A percentile compares a stretch with the other conserved stretches of the same genome.
These are phyloP conservation scores for Pestalotiopsis sp. DNA, from an alignment of 2,329 filamentous ascomycete genomes.

Conservation along the genomic window DNA sequence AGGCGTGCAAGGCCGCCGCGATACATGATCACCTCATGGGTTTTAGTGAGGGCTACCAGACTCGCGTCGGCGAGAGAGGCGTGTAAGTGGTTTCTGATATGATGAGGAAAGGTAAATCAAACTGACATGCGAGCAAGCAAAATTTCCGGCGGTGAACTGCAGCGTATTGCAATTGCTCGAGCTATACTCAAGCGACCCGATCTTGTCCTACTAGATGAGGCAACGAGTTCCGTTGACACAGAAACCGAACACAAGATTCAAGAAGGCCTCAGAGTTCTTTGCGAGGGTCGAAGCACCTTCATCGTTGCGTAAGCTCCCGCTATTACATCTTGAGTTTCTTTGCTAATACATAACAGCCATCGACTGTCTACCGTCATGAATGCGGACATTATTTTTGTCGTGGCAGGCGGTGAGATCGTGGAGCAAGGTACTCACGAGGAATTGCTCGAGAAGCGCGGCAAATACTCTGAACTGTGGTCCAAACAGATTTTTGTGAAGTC, in stretches of 20 bases:
- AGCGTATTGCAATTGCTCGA: conserved; percentile 69
- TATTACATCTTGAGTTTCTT: not conserved
- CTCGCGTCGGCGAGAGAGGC: conserved; percentile 55
- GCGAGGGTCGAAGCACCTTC: conserved; percentile 65
- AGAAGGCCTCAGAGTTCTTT: conserved; percentile 59
- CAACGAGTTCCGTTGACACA: conserved; percentile 76
- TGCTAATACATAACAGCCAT: conserved; percentile 47
- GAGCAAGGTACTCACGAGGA: conserved; percentile 65
- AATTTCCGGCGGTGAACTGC: conserved; percentile 68
- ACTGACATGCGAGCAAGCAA: conserved; percentile 41
- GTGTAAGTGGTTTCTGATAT: conserved; percentile 34
- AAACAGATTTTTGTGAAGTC: conserved; percentile 61
- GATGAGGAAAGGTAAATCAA: too few species aligned
- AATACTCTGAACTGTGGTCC: conserved; percentile 68
- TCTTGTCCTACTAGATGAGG: conserved; percentile 77
- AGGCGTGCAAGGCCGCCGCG: conserved; percentile 54
- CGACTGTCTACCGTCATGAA: conserved; percentile 73
- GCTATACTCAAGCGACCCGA: conserved; percentile 75
- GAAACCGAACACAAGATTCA: conserved; percentile 71
- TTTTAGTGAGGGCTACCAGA: conserved; percentile 56
- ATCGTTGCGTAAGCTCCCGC: conserved; percentile 58
- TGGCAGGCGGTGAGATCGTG: conserved; percentile 63
- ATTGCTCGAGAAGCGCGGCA: conserved; percentile 58
- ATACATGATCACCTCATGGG: conserved; percentile 57
- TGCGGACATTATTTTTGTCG: conserved; percentile 68